phyloP scores from a whole-genome alignment of 306 rosid species.

The Cucurbita pepo region DNA sequence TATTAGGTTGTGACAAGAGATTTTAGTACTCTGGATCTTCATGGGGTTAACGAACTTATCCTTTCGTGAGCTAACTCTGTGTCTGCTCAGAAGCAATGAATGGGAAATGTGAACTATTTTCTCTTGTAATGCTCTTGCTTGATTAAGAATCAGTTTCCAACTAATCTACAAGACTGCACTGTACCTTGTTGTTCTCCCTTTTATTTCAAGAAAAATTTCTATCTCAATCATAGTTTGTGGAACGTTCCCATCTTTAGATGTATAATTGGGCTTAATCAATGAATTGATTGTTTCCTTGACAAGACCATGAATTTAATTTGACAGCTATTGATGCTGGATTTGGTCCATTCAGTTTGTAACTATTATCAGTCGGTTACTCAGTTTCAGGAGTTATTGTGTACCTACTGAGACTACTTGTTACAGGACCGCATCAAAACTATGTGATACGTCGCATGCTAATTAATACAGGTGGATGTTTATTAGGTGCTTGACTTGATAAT shows the following conservation, averaged over 20 bases:
- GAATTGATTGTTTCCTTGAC: not conserved
- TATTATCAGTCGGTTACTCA: not conserved
- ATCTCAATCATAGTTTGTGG: not conserved
- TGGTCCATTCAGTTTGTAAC: not conserved
- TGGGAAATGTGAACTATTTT: not conserved
- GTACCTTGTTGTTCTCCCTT: not conserved
- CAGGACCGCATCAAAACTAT: not conserved
- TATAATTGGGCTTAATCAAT: not conserved
- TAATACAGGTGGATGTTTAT: not conserved
- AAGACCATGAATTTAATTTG: not conserved
- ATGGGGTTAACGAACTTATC: not conserved
- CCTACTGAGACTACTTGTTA: not conserved
- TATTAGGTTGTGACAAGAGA: not conserved
- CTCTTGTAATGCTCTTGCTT: not conserved
- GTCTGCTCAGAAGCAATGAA: not conserved
- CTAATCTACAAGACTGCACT: not conserved
- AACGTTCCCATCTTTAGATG: not conserved
- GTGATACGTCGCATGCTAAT: not conserved
- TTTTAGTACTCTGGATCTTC: not conserved
- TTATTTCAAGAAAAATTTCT: not conserved
- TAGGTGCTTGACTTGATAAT: not conserved
- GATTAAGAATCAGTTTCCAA: constrained; percentile 1
- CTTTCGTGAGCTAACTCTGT: not conserved
- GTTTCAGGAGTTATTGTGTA: not conserved
- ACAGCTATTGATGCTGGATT: not conserved